These are phyloP conservation scores for Citrus mangshanensis DNA, from an alignment of 345 rosid genomes.

Conservation along the genomic window DNA sequence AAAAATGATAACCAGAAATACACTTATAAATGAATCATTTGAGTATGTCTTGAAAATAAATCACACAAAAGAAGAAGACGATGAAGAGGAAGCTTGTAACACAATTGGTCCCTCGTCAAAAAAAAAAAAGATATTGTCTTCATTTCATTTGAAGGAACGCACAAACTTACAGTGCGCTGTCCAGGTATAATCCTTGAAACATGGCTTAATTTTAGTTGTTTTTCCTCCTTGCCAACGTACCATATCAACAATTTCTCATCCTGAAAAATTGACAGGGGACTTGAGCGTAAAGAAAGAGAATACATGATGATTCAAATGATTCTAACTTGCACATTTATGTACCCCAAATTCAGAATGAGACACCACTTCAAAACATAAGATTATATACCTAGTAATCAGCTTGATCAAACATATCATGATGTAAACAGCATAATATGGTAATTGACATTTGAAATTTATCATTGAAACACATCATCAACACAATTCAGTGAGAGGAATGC, in stretches of 20 bases:
- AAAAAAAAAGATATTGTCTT: background rate
- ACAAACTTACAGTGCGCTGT: slow-evolving; percentile 69
- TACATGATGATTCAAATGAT: background rate
- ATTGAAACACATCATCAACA: background rate
- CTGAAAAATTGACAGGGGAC: slow-evolving; percentile 26
- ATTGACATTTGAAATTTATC: background rate
- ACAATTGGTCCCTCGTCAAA: background rate
- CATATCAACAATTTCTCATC: slow-evolving; percentile 58
- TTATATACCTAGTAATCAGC: background rate
- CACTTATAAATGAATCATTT: background rate
- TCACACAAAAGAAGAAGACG: background rate
- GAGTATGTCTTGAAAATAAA: background rate
- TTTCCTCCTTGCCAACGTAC: slow-evolving; percentile 65
- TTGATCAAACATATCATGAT: background rate
- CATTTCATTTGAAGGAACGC: slow-evolving; percentile 2
- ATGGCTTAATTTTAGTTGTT: slow-evolving; percentile 52
- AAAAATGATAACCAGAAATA: background rate
- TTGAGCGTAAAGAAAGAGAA: background rate
- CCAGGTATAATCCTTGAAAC: slow-evolving; percentile 76
- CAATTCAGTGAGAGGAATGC: background rate
- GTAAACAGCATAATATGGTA: background rate
- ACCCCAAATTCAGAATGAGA: background rate
- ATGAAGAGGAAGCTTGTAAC: background rate
- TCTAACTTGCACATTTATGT: background rate
- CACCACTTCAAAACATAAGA: background rate